A percentile compares a stretch with the other conserved stretches of the same genome.
Evolutionary conservation across 139 green algal genomes (phyloP).

Genomic region (Chlorella sorokiniana): DNA sequence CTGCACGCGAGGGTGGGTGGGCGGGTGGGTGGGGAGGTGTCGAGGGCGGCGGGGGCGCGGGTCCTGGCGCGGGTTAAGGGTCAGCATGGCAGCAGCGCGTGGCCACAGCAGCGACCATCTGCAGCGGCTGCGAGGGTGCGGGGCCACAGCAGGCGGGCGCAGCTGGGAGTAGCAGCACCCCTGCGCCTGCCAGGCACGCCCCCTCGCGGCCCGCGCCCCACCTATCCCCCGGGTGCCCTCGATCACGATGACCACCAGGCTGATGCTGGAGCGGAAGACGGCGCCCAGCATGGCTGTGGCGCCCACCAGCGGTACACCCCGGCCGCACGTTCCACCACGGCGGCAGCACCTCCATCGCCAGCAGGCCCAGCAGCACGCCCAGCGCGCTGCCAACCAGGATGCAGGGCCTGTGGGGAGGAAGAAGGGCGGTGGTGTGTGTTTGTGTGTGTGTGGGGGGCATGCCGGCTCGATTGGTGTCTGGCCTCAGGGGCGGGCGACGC

Average conservation of each 20-base stretch:
- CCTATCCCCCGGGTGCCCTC: slow-evolving; percentile 57
- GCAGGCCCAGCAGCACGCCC: slow-evolving; percentile 68
- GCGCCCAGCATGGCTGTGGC: slow-evolving; percentile 82
- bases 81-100: background rate
- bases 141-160: too few relatives aligned
- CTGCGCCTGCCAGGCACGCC: too few relatives aligned
- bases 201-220: slow-evolving; percentile 2
- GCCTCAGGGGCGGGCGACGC: background rate
- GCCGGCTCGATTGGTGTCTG: background rate
- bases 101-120: too few relatives aligned
- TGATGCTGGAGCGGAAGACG: slow-evolving; percentile 88
- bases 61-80: background rate
- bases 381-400: slow-evolving; percentile 63
- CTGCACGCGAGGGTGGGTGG: background rate
- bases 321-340: slow-evolving; percentile 61
- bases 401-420: slow-evolving; percentile 1
- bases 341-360: slow-evolving; percentile 66
- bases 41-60: background rate
- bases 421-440: background rate
- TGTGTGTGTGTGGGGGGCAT: background rate
- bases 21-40: background rate
- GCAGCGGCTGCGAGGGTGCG: too few relatives aligned
- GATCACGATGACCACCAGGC: slow-evolving; percentile 89
- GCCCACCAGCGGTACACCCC: slow-evolving; percentile 83
- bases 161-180: background rate